phyloP scores from a whole-genome alignment of 345 rosid genomes.

The Hibiscus tridactylites region DNA sequence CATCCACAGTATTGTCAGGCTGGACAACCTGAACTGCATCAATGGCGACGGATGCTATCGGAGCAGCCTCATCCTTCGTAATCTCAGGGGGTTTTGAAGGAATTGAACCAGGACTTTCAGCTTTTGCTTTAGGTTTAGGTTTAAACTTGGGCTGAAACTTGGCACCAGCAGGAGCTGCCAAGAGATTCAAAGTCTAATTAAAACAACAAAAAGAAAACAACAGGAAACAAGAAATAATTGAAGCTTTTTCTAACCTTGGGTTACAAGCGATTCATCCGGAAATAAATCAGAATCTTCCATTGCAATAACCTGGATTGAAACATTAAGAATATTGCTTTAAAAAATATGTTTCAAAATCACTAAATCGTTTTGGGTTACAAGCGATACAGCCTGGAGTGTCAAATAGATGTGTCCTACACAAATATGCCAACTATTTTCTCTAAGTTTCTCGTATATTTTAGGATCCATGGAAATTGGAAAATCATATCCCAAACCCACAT shows the following conservation, averaged over 20 bases:
- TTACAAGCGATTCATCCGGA: slow-evolving; percentile 12
- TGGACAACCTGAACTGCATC: not conserved
- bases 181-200: slow-evolving; percentile 9
- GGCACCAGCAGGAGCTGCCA: slow-evolving; percentile 24
- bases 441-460: not conserved
- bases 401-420: no score
- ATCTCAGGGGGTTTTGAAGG: not conserved
- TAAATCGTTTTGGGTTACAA: no score
- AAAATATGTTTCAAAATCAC: not conserved
- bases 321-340: not conserved
- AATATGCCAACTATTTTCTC: not conserved
- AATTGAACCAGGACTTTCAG: slow-evolving; percentile 4
- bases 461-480: not conserved
- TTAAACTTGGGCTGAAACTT: slow-evolving; percentile 39
- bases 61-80: not conserved
- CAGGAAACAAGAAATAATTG: not conserved
- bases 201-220: not conserved
- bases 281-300: slow-evolving; percentile 5
- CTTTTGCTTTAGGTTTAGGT: not conserved
- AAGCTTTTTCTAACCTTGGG: slow-evolving; percentile 22
- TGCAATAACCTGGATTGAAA: not conserved
- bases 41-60: not conserved
- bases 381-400: no score
- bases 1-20: not conserved
- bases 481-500: not conserved